phyloP scores from a whole-genome alignment of 768 basidiomycete species.

The Lanmaoa rubissima region DNA sequence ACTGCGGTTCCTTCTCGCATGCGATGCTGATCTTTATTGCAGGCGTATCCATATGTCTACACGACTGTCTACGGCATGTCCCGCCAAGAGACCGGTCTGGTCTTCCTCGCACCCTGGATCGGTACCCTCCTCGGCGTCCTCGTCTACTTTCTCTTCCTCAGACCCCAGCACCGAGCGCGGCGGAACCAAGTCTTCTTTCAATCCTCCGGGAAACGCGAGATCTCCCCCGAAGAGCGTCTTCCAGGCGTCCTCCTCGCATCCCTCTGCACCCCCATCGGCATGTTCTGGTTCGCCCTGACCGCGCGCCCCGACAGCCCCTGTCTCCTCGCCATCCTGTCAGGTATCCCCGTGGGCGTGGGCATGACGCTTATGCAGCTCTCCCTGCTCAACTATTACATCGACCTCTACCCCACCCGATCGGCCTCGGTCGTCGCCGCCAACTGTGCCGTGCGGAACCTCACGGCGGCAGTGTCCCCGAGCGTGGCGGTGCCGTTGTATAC shows the following conservation, averaged over 20 bases:
- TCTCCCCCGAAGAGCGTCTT: constrained; percentile 29
- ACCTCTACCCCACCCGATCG: constrained; percentile 30
- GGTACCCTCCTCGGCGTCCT: constrained; percentile 28
- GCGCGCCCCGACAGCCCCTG: constrained; percentile 14
- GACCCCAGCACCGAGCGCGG: constrained; percentile 18
- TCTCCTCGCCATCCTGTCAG: constrained; percentile 19
- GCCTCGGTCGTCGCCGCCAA: constrained; percentile 32
- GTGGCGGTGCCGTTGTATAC: constrained; percentile 25
- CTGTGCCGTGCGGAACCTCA: constrained; percentile 22
- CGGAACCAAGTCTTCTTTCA: constrained; percentile 14
- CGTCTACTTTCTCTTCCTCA: constrained; percentile 26
- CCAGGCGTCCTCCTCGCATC: constrained; percentile 26
- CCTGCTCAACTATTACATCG: constrained; percentile 30
- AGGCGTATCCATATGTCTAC: constrained; percentile 27
- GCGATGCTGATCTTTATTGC: background rate
- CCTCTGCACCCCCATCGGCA: constrained; percentile 27
- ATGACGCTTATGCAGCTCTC: constrained; percentile 31
- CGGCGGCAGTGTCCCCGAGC: constrained; percentile 24
- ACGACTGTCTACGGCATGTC: constrained; percentile 22
- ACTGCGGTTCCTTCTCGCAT: background rate
- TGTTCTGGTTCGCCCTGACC: constrained; percentile 28
- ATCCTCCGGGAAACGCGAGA: constrained; percentile 22
- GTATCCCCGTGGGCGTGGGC: constrained; percentile 28
- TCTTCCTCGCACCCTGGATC: constrained; percentile 26
- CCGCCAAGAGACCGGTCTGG: constrained; percentile 21